phyloP scores from a whole-genome alignment of 805 yeast genomes.

The Myxozyma sirexii region DNA sequence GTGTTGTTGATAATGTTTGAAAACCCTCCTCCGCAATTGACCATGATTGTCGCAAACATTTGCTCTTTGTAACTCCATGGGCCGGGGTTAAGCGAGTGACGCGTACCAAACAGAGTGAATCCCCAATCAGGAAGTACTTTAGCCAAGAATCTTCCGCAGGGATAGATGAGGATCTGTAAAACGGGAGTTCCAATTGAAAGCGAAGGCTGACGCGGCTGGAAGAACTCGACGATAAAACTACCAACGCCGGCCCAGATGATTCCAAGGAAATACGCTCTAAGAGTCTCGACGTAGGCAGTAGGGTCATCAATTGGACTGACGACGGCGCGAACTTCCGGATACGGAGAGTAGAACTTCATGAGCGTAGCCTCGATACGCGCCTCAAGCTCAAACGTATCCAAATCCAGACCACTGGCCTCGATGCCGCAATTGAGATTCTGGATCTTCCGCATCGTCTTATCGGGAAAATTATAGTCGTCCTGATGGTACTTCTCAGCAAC shows the following conservation, averaged over 20 bases:
- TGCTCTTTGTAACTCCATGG: constrained; percentile 68
- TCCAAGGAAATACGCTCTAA: constrained; percentile 56
- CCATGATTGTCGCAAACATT: constrained; percentile 57
- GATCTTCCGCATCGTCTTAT: constrained; percentile 45
- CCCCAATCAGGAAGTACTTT: constrained; percentile 53
- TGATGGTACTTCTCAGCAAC: constrained; percentile 48
- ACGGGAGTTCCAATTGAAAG: constrained; percentile 55
- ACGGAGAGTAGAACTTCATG: constrained; percentile 51
- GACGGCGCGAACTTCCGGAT: constrained; percentile 55
- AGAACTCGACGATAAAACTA: constrained; percentile 58
- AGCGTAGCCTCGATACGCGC: constrained; percentile 48
- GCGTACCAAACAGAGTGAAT: constrained; percentile 46
- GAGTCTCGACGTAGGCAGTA: constrained; percentile 50
- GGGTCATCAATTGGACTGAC: constrained; percentile 48
- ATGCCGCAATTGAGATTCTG: constrained; percentile 39
- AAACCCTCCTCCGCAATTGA: constrained; percentile 19
- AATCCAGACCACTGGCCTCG: constrained; percentile 29
- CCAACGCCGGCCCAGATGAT: constrained; percentile 57
- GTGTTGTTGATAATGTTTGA: constrained; percentile 17
- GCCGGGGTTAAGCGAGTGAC: constrained; percentile 57
- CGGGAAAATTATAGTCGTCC: constrained; percentile 54
- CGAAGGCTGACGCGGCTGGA: constrained; percentile 58
- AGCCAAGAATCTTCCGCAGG: constrained; percentile 55
- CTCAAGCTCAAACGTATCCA: constrained; percentile 23
- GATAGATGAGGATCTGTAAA: constrained; percentile 61